Percentiles rank a stretch among this genome's conserved stretches.
These are phyloP conservation scores for Fusarium illudens DNA, from an alignment of 2,329 filamentous ascomycete genomes.

Conservation along the genomic window DNA sequence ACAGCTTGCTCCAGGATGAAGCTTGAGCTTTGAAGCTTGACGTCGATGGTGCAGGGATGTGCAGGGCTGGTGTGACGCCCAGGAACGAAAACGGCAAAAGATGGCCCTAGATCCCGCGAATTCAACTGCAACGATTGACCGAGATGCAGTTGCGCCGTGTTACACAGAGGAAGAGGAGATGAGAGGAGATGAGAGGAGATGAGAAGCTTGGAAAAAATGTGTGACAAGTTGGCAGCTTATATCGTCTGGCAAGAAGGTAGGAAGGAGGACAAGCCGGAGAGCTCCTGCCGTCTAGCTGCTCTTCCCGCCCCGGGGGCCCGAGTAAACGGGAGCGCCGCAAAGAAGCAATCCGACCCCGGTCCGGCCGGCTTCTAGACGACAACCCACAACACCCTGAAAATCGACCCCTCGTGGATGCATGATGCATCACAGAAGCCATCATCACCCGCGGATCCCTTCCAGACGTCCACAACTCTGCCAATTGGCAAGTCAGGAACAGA, in stretches of 20 bases:
- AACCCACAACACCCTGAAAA: constrained; percentile 8
- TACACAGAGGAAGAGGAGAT: neutral
- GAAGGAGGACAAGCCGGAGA: neutral
- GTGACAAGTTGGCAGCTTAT: constrained; percentile 3
- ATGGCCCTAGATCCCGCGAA: constrained; percentile 16
- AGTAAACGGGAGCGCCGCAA: constrained; percentile 16
- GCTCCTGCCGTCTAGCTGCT: neutral
- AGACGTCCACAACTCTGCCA: constrained; percentile 4
- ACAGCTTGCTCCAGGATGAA: constrained; percentile 17
- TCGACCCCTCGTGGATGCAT: constrained; percentile 19
- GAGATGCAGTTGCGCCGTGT: neutral
- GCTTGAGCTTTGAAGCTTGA: constrained; percentile 31
- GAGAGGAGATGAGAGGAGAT: neutral
- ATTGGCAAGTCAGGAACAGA: constrained; percentile 3
- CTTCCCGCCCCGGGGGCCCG: constrained; percentile 6
- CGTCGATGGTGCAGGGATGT: constrained; percentile 29
- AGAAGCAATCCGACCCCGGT: constrained; percentile 7
- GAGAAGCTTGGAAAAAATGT: neutral
- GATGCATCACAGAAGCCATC: constrained; percentile 13
- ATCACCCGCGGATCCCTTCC: constrained; percentile 20
- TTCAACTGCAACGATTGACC: constrained; percentile 18
- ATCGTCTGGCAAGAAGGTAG: neutral
- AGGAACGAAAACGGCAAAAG: constrained; percentile 32
- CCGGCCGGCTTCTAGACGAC: constrained; percentile 7
- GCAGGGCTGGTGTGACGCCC: constrained; percentile 20